Conservation (phyloP, 2,329 filamentous ascomycete species). For the Dryadomyces sulphureus region DNA sequence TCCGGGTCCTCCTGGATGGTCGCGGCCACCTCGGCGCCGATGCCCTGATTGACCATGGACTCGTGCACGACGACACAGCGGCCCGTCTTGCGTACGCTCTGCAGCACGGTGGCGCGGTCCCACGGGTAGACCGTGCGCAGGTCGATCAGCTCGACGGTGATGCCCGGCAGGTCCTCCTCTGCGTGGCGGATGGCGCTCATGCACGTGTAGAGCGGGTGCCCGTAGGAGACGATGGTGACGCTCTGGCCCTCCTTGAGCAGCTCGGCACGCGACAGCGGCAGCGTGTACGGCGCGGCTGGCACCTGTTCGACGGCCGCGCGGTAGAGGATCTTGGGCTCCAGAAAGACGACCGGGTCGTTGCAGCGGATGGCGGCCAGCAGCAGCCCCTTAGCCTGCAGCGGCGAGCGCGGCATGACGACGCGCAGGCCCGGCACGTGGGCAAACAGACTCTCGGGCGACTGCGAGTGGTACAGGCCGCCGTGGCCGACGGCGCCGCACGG, state of each 20-base stretch:
- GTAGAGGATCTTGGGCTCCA: conserved; percentile 91
- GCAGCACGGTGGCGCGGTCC: conserved; percentile 68
- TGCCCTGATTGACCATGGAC: conserved; percentile 77
- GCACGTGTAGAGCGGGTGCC: conserved; percentile 78
- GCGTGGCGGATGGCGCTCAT: conserved; percentile 60
- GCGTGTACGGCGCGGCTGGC: conserved; percentile 62
- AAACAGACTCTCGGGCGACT: conserved; percentile 79
- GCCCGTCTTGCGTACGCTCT: conserved; percentile 78
- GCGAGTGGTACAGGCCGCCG: conserved; percentile 75
- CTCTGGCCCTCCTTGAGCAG: conserved; percentile 67
- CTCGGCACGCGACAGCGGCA: conserved; percentile 77
- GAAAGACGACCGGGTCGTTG: conserved; percentile 81
- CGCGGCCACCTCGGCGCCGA: conserved; percentile 79
- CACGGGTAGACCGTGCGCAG: conserved; percentile 81
- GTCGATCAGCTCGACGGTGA: conserved; percentile 66
- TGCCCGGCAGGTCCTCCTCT: conserved; percentile 46
- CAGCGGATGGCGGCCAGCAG: conserved; percentile 60
- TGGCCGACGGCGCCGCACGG: conserved; percentile 82
- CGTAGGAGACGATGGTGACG: conserved; percentile 76
- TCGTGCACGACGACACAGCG: conserved; percentile 82
- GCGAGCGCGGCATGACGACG: conserved; percentile 75
- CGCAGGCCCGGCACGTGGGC: conserved; percentile 74
- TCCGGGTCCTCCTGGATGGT: conserved; percentile 64
- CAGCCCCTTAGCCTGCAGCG: conserved; percentile 77
- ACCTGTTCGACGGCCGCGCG: conserved; percentile 86